Evolutionary conservation across 148 eudicot genomes (phyloP).

Genomic region (Talinum fruticosum): DNA sequence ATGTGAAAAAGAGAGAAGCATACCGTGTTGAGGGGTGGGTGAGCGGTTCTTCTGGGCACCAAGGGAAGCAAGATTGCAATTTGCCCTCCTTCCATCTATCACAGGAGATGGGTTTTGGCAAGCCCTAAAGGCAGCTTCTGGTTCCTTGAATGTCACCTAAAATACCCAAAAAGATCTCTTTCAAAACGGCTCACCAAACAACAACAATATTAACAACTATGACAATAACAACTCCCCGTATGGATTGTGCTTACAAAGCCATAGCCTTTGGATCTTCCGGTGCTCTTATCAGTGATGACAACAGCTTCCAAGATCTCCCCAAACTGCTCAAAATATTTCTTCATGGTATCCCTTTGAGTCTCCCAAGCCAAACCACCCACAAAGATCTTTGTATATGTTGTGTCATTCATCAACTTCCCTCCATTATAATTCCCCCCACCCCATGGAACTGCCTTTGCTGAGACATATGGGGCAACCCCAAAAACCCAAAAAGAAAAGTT

Average conservation of each 20-base stretch:
- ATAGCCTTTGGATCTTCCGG: conserved; percentile 49
- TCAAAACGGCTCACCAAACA: neutral
- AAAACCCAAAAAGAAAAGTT: neutral
- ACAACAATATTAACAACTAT: neutral
- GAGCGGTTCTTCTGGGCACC: conserved; percentile 48
- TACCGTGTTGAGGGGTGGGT: conserved; percentile 31
- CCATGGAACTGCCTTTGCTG: conserved; percentile 28
- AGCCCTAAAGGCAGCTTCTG: conserved; percentile 59
- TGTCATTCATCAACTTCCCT: conserved; percentile 23
- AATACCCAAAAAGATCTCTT: neutral
- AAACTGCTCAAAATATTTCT: conserved; percentile 44
- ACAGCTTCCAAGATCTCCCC: conserved; percentile 53
- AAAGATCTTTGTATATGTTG: conserved; percentile 42
- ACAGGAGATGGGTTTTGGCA: conserved; percentile 56
- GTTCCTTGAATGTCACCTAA: conserved; percentile 60
- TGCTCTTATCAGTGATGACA: conserved; percentile 42
- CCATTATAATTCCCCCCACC: conserved; percentile 21
- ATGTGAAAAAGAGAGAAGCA: conserved; percentile 4
- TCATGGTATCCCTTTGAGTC: conserved; percentile 51
- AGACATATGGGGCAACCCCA: conserved; percentile 15
- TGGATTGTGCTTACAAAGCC: conserved; percentile 36
- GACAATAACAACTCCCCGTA: neutral
- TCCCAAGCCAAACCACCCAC: conserved; percentile 53
- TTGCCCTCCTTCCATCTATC: conserved; percentile 58
- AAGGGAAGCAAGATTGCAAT: conserved; percentile 57